A percentile compares a stretch with the other conserved stretches of the same genome.
Conservation (phyloP, 2,329 filamentous ascomycete species). For the Fusarium sp. region DNA sequence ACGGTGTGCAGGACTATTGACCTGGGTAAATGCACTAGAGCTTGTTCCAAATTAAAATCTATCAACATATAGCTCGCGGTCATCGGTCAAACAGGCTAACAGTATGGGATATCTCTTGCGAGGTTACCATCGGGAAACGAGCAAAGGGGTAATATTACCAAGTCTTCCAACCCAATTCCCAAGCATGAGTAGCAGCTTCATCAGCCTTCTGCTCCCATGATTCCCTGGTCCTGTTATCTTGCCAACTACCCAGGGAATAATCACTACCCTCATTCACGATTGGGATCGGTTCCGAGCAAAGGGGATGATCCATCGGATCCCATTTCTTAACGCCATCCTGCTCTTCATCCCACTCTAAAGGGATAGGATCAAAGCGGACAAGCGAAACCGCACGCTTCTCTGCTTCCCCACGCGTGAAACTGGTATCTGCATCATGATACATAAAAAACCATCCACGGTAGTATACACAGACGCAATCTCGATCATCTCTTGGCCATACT, state of each 20-base stretch:
- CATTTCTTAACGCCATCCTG: neutral
- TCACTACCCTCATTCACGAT: neutral
- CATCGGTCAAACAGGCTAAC: too few relatives aligned
- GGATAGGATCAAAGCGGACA: neutral
- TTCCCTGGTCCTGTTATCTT: neutral
- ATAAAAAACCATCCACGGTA: neutral
- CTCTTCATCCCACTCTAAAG: neutral
- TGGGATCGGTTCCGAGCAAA: neutral
- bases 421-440: neutral
- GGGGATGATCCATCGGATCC: neutral
- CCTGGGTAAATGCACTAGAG: too few relatives aligned
- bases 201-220: neutral
- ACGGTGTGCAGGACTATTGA: too few relatives aligned
- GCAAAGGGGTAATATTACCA: neutral
- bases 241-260: neutral
- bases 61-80: too few relatives aligned
- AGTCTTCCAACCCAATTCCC: neutral
- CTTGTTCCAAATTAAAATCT: too few relatives aligned
- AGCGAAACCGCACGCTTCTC: neutral
- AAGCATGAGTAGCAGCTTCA: neutral
- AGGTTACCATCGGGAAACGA: too few relatives aligned
- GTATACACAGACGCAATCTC: neutral
- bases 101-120: too few relatives aligned
- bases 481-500: neutral
- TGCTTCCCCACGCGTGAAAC: neutral